Percentiles rank a stretch among this genome's conserved stretches.
Evolutionary conservation across 345 rosid genomes (phyloP).

Genomic region (Syzygium jambos): DNA sequence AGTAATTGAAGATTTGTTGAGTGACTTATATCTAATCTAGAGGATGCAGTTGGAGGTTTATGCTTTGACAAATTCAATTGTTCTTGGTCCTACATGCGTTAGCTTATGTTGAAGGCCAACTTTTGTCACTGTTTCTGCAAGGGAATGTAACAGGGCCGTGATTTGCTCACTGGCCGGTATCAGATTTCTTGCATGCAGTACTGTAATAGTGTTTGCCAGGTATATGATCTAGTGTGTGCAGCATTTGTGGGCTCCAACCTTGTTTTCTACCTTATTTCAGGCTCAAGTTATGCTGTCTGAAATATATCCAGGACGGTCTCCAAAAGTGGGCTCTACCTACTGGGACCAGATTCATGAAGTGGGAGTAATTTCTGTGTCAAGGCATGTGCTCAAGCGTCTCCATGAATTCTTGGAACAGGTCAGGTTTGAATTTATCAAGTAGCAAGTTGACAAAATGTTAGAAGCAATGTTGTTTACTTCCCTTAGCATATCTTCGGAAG

Average conservation of each 20-base stretch:
- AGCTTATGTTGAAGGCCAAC: background rate
- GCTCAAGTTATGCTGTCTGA: slow-evolving; percentile 88
- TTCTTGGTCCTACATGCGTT: background rate
- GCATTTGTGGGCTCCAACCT: background rate
- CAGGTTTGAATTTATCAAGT: slow-evolving; percentile 1
- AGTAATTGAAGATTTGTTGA: background rate
- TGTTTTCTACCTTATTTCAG: slow-evolving; percentile 25
- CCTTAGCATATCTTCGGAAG: background rate
- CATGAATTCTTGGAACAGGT: slow-evolving; percentile 84
- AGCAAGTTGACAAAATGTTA: background rate
- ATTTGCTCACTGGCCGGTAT: background rate
- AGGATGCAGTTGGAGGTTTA: background rate
- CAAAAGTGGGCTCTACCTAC: slow-evolving; percentile 66
- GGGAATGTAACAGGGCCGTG: background rate
- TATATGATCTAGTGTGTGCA: background rate
- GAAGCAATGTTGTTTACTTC: background rate
- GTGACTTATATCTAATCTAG: background rate
- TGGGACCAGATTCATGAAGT: slow-evolving; percentile 96
- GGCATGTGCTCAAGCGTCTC: slow-evolving; percentile 68
- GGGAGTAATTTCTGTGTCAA: slow-evolving; percentile 58
- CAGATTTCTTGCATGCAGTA: background rate
- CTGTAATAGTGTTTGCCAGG: background rate
- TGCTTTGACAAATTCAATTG: background rate
- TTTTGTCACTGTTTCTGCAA: background rate
- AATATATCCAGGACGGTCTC: slow-evolving; percentile 95